phyloP scores from a whole-genome alignment of 2,329 filamentous ascomycete genomes.

The Aspergillus sojae region DNA sequence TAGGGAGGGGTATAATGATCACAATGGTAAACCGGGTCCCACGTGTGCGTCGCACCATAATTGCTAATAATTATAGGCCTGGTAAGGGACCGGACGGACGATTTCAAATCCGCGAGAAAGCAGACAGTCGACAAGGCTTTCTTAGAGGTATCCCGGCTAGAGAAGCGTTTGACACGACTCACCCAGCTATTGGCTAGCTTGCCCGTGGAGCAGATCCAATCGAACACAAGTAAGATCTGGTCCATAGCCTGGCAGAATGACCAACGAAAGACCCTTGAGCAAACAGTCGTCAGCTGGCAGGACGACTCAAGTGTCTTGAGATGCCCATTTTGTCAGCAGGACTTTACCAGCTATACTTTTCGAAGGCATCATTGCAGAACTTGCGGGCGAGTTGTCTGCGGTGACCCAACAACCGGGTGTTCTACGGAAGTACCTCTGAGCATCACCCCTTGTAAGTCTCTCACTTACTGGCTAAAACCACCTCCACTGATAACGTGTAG shows the following conservation, averaged over 20 bases:
- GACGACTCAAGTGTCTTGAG: conserved; percentile 78
- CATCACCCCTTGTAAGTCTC: conserved; percentile 64
- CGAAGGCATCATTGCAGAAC: conserved; percentile 91
- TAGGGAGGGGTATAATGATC: conserved; percentile 91
- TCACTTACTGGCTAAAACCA: neutral
- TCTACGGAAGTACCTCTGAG: conserved; percentile 82
- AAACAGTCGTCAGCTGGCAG: conserved; percentile 93
- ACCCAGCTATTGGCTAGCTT: conserved; percentile 80
- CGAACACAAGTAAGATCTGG: conserved; percentile 51
- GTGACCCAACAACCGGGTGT: conserved; percentile 80
- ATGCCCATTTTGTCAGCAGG: conserved; percentile 94
- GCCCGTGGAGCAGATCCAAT: conserved; percentile 65
- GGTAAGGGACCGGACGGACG: conserved; percentile 70
- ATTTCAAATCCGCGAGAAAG: conserved; percentile 71
- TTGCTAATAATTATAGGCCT: conserved; percentile 49
- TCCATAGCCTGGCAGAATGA: conserved; percentile 70
- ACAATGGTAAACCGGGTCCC: conserved; percentile 55
- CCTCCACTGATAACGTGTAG: conserved; percentile 33
- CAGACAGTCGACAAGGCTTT: conserved; percentile 81
- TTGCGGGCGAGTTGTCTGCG: conserved; percentile 91
- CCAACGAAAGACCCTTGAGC: conserved; percentile 78
- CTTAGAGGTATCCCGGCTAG: conserved; percentile 83
- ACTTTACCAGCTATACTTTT: conserved; percentile 92
- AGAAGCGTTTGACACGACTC: conserved; percentile 88
- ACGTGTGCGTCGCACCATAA: neutral